These are phyloP conservation scores for Thyridium curvatum DNA, from an alignment of 2,329 filamentous ascomycete species.

Conservation along the genomic window DNA sequence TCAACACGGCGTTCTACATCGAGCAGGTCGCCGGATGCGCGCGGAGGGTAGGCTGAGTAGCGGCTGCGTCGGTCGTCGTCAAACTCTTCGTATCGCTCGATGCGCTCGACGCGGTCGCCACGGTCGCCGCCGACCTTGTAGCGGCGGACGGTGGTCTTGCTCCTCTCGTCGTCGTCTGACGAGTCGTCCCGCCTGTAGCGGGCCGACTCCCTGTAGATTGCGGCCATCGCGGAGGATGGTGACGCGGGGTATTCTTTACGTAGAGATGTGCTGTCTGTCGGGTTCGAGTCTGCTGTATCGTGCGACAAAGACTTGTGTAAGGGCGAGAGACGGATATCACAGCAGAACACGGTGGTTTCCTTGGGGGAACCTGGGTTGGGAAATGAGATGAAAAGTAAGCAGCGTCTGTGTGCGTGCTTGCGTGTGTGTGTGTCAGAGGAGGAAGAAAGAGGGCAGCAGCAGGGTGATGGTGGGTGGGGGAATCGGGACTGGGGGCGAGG, in stretches of 20 bases:
- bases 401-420: neutral
- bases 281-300: neutral
- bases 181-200: conserved; percentile 18
- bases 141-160: conserved; percentile 41
- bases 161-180: conserved; percentile 22
- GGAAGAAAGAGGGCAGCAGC: neutral
- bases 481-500: neutral
- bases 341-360: no score
- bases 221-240: conserved; percentile 15
- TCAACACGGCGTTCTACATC: conserved; percentile 36
- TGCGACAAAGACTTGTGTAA: neutral
- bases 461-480: neutral
- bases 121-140: conserved; percentile 42
- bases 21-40: conserved; percentile 27
- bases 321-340: no score
- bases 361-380: no score
- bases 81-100: conserved; percentile 29
- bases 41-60: conserved; percentile 23
- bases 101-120: conserved; percentile 31
- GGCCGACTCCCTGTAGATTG: conserved; percentile 26
- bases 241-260: neutral
- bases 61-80: conserved; percentile 40
- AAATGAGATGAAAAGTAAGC: neutral
- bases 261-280: neutral
- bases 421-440: no score